Evolutionary conservation across 768 basidiomycete species (phyloP).

Genomic region (Fomitopsis pulvina): DNA sequence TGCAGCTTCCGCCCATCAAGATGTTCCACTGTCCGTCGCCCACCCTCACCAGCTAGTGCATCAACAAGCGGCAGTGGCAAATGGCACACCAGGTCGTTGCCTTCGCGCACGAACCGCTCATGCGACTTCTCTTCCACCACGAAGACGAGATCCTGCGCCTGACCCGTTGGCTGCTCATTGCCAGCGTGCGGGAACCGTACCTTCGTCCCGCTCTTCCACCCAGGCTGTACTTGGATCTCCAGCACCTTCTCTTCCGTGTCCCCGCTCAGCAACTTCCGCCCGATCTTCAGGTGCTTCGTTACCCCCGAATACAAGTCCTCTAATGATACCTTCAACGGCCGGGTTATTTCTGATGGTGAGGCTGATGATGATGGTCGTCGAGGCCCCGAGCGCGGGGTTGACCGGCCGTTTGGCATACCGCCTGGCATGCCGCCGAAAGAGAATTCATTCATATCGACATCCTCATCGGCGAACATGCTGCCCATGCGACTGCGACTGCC

Average conservation of each 20-base stretch:
- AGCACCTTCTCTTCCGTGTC: constrained; percentile 80
- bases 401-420: constrained; percentile 36
- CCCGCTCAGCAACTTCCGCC: constrained; percentile 65
- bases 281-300: constrained; percentile 85
- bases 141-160: constrained; percentile 89
- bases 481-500: constrained; percentile 7
- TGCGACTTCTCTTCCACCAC: constrained; percentile 96
- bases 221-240: constrained; percentile 74
- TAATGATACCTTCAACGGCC: constrained; percentile 79
- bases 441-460: constrained; percentile 42
- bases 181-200: constrained; percentile 84
- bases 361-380: constrained; percentile 25
- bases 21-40: constrained; percentile 53
- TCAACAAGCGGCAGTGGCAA: constrained; percentile 73
- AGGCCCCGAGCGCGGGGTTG: constrained; percentile 20
- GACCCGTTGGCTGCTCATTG: constrained; percentile 64
- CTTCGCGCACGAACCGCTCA: constrained; percentile 64
- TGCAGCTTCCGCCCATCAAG: constrained; percentile 79
- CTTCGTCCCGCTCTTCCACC: constrained; percentile 97
- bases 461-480: constrained; percentile 26
- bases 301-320: constrained; percentile 83
- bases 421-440: constrained; percentile 57
- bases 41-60: constrained; percentile 58
- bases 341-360: constrained; percentile 64
- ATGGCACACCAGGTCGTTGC: constrained; percentile 66